Evolutionary conservation across 2,329 filamentous ascomycete genomes (phyloP).

Genomic region (Hypoxylon sp.): DNA sequence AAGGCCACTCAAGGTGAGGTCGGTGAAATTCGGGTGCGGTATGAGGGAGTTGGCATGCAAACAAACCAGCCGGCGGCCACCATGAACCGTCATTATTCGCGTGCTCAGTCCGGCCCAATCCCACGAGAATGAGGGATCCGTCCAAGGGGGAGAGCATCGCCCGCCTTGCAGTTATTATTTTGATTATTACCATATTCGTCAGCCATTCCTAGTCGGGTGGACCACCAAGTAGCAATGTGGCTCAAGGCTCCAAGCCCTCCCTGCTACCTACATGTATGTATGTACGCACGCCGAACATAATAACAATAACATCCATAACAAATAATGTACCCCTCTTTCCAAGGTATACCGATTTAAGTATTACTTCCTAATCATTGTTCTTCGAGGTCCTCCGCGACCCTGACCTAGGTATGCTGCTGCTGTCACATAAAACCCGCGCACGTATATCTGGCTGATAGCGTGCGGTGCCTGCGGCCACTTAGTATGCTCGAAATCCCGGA

Average conservation of each 20-base stretch:
- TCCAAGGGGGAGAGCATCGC: slow-evolving; percentile 4
- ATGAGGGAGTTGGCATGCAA: slow-evolving; percentile 10
- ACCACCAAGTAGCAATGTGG: slow-evolving; percentile 34
- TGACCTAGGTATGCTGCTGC: slow-evolving; percentile 40
- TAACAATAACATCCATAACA: too few relatives aligned
- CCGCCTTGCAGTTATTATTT: slow-evolving; percentile 23
- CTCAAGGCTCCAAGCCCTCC: slow-evolving; percentile 29
- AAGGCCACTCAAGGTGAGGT: slow-evolving; percentile 33
- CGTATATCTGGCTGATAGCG: slow-evolving; percentile 36
- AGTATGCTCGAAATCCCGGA: slow-evolving; percentile 28
- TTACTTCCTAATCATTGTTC: slow-evolving; percentile 26
- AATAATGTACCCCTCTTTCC: slow-evolving; percentile 36
- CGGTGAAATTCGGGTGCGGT: slow-evolving; percentile 27
- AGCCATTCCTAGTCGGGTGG: slow-evolving; percentile 28
- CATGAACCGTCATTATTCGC: slow-evolving; percentile 25
- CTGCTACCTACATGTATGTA: too few relatives aligned
- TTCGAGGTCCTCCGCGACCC: slow-evolving; percentile 22
- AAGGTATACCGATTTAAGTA: slow-evolving; percentile 31
- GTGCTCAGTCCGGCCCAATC: slow-evolving; percentile 22
- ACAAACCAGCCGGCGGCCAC: slow-evolving; percentile 28
- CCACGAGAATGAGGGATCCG: slow-evolving; percentile 19
- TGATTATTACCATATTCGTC: slow-evolving; percentile 32
- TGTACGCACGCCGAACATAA: slow-evolving; percentile 23
- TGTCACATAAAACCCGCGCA: slow-evolving; percentile 27
- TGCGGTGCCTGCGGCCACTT: slow-evolving; percentile 20